phyloP scores from a whole-genome alignment of 1,139 yeast genomes.

The Kodamaea arcana region DNA sequence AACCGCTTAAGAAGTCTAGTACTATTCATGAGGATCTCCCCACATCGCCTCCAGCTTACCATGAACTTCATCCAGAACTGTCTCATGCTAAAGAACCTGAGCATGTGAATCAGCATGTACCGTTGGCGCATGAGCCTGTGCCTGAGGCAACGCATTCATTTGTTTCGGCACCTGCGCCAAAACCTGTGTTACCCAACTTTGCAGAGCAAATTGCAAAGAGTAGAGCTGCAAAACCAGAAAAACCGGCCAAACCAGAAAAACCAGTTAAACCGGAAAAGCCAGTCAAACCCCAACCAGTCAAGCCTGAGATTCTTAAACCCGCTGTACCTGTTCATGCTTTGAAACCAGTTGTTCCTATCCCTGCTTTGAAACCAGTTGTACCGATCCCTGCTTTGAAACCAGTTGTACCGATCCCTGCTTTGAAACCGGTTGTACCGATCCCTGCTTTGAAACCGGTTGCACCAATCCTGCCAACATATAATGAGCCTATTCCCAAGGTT shows the following conservation, averaged over 20 bases:
- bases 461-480: neutral
- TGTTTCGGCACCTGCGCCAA: neutral
- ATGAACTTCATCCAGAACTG: neutral
- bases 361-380: neutral
- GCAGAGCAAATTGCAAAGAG: conserved; percentile 19
- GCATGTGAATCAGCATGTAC: no score
- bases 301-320: neutral
- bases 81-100: neutral
- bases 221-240: conserved; percentile 10
- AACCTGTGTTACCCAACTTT: conserved; percentile 16
- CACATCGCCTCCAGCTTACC: conserved; percentile 24
- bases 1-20: conserved; percentile 31
- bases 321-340: neutral
- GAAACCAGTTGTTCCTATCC: neutral
- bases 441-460: neutral
- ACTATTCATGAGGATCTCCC: neutral
- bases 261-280: conserved; percentile 11
- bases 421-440: neutral
- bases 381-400: neutral
- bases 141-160: neutral
- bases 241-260: conserved; percentile 11
- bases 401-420: neutral
- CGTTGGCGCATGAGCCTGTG: no score
- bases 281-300: neutral
- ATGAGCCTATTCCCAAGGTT: conserved; percentile 2